Base-by-base conservation (phyloP, 176 grass and related monocot species). In the Pontederia crassipes region DNA sequence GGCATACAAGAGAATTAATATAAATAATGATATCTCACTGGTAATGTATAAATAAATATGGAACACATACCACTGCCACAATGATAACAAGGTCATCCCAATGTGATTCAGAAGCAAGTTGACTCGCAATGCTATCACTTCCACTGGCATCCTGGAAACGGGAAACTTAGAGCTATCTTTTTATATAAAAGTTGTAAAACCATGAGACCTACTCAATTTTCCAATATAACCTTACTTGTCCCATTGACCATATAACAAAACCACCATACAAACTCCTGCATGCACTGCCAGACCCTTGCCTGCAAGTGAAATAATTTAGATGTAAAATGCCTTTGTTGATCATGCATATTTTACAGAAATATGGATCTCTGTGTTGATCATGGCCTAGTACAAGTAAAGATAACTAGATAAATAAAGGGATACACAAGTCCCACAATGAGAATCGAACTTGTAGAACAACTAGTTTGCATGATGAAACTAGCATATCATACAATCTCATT, bases 211-310 rank as follows among this genome's bases (percentile, higher is more conserved):
- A 8, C 10, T 50, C 32, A 4, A 40, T 40, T 65, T 51, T 9
- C 18, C 17, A 49, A 8, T 11, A 11, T 24, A 28, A 65, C 64
- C 76, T 83, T 82, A 97, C 93, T 76, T 88, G 68, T 45, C 93
- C 93, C 93, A 97, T 97, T 20, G 79, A 70, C 93, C 93, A 98
- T 76, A 92, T 98, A 52, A 98, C 93, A 83, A 97, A 98, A 56
- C 93, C 87, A 55, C 93, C 84, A 62, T 92, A 98, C 65, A 92
- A 71, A 80, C 87, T 98, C 48, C 87, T 87, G 65, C 87, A 98
- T 58, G 93, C 84, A 66, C 93, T 98, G 52, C 93, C 93, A 71
- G 87, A 98, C 55, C 93, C 93, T 77, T 88, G 93, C 71, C 93
- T 98, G 61, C 27, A 74, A 72, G 59, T 54, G 50, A 64, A 74